Evolutionary conservation across 306 rosid species (phyloP).

Genomic region (Quercus glauca): DNA sequence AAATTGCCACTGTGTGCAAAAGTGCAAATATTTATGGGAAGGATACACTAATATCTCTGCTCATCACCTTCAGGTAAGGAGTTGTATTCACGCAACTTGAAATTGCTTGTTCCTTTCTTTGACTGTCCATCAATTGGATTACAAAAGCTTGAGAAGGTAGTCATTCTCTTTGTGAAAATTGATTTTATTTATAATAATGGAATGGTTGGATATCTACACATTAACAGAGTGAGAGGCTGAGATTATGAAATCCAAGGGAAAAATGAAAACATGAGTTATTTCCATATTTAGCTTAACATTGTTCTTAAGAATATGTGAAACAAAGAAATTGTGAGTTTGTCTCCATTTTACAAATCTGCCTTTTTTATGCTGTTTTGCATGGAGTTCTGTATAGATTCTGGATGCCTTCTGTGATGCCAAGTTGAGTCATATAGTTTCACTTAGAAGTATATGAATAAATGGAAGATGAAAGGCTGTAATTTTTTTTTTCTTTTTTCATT

Average conservation of each 20-base stretch:
- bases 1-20: neutral
- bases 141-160: conserved; percentile 71
- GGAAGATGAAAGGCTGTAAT: neutral
- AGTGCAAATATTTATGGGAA: neutral
- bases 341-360: no score
- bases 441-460: no score
- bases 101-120: conserved; percentile 93
- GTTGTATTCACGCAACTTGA: conserved; percentile 81
- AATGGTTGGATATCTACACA: neutral
- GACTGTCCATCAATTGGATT: conserved; percentile 67
- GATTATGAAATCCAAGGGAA: neutral
- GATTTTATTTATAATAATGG: conserved; percentile 12
- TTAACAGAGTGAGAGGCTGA: neutral
- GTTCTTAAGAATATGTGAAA: no score
- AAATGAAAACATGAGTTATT: neutral
- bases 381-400: no score
- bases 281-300: neutral
- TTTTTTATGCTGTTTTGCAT: no score
- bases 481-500: neutral
- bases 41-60: conserved; percentile 28
- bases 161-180: conserved; percentile 10
- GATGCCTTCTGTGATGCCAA: no score
- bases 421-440: no score
- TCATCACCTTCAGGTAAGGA: conserved; percentile 63
- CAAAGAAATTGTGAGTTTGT: no score